Conservation (phyloP, 768 basidiomycete genomes). For the Hericium erinaceus region DNA sequence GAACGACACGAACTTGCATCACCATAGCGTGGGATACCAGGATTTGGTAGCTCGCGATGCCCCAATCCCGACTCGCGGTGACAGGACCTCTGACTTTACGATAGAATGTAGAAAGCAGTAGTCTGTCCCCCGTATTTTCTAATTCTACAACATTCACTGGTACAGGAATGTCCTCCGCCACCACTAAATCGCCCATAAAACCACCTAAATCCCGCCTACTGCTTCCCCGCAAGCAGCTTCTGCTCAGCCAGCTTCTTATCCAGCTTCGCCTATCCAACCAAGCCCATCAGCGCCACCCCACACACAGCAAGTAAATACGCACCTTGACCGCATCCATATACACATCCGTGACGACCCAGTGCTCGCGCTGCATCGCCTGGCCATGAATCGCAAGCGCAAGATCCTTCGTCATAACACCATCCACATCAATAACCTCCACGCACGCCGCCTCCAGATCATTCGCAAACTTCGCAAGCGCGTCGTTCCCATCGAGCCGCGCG, state of each 20-base stretch:
- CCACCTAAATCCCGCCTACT: too few species aligned
- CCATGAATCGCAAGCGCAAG: slow-evolving; percentile 91
- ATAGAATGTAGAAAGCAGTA: too few species aligned
- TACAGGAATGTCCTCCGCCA: too few species aligned
- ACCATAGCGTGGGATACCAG: too few species aligned
- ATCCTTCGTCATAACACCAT: slow-evolving; percentile 96
- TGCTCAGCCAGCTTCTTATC: background rate
- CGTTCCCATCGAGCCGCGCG: slow-evolving; percentile 85
- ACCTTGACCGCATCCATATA: slow-evolving; percentile 94
- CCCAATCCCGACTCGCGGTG: too few species aligned
- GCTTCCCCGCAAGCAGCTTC: background rate
- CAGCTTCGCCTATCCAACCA: background rate
- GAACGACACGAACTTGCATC: too few species aligned
- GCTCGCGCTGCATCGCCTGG: slow-evolving; percentile 81
- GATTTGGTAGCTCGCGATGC: too few species aligned
- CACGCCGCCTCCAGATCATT: slow-evolving; percentile 77
- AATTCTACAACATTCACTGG: too few species aligned
- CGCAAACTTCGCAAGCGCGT: slow-evolving; percentile 64
- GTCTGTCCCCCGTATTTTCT: too few species aligned
- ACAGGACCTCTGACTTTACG: too few species aligned
- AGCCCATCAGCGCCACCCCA: background rate
- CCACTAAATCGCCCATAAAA: too few species aligned
- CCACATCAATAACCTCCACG: slow-evolving; percentile 83
- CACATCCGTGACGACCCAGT: slow-evolving; percentile 92
- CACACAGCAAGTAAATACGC: slow-evolving; percentile 19